Evolutionary conservation across 768 basidiomycete species (phyloP), one percentile per base, ranked within the genome.

Genomic region (Leucosporidium creatinivorum): DNA sequence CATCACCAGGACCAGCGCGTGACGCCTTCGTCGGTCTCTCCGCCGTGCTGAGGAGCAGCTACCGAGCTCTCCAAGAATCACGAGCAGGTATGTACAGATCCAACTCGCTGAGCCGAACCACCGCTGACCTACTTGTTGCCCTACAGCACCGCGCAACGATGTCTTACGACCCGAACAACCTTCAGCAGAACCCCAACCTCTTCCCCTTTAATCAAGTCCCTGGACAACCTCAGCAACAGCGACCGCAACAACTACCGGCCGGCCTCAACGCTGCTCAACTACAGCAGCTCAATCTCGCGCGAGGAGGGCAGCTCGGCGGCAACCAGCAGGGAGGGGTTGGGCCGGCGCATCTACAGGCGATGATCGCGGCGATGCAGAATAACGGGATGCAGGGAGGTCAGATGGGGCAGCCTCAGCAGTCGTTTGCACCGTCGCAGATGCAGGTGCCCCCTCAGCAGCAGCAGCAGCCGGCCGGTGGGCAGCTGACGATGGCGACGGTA

Each of bases 401-500:
- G 30, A 54, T 26, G 25, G 52, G 44, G 3, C 68, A 69, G 26
- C 65, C 17, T 49, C 49, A 54, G 10, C 61, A 50, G 23, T 12
- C 23, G 30, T n/a, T 36, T 7, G 28, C 18, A 8, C 56, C 15
- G 59, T n/a, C 33, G 6, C 59, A 54, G 28, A 47, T 48, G 47
- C 62, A 63, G 30, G 7, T 18, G 23, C 56, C 12, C 48, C 19
- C 36, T 31, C 60, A 19, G 54, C 50, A 51, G 50, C 48, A 28
- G 28, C 48, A 30, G 48, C 48, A 56, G 61, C 56, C 8, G 44
- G 67, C 51, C 17, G 67, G 67, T 50, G 39, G 51, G 0, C 57
- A 55, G 65, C 36, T 66, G 33, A 67, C 64, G 48, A 61, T 66
- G 52, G 62, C 65, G 15, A 65, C 69, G 47, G 55, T 69, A 7